Evolutionary conservation across 331 rosid genomes (phyloP), one percentile per base, ranked within the genome.

Genomic region (Acacia pycnantha): DNA sequence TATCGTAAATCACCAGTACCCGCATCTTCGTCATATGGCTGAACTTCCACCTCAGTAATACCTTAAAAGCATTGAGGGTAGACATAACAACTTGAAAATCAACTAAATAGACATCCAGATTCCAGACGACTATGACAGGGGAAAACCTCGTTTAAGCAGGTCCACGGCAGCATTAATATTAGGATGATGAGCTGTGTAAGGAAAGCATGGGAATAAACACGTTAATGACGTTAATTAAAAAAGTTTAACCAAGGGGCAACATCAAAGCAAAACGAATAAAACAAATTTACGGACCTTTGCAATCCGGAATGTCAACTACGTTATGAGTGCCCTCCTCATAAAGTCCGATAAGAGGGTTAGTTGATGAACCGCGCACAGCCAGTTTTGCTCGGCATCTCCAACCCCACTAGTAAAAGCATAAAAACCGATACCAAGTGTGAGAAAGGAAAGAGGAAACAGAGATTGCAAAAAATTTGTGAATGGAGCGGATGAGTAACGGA

Each of bases 301-400:
- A 95, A 5, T 89, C 78, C 70, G 97, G 97, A 83, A 95, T 95
- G 84, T 95, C 93, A 46, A 90, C 85, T 59, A 94, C 92, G 51
- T 87, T 91, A 83, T 95, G 98, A 85, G 97, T 91, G 41, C 98
- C 97, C 88, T 94, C 97, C 79, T 93, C 90, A 77, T 93, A 93
- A 24, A 95, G 92, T 37, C 98, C 98, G 74, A 93, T 86, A 62
- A 89, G 87, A 84, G 98, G 98, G 64, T 83, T 62, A 15, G 65
- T 74, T 2, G 92, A 44, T 18, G 94, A 88, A 77, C 97, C 97
- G 19, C 97, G 97, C 76, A 91, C 97, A 0, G 94, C 98, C 81
- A 95, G 78, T 81, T 95, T 95, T 33, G 97, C 98, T 0, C 95
- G 95, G 85, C 97, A 93, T 86, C 98, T 88, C 97, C 98, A 95